Evolutionary conservation across 306 rosid genomes (phyloP).

Genomic region (Medicago arabica): DNA sequence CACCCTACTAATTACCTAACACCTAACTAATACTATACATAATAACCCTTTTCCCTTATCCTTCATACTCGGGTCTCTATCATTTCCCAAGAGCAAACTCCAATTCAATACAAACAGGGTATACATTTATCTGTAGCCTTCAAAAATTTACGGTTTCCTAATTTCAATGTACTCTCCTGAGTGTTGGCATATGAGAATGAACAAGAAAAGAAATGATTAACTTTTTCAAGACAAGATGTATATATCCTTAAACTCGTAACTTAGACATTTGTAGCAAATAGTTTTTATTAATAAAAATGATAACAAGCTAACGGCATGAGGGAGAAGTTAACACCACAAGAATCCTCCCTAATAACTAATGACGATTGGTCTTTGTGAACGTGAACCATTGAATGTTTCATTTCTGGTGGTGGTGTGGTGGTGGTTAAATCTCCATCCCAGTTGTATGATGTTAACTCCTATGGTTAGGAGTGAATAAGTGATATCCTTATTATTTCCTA

Average conservation of each 20-base stretch:
- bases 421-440: not conserved
- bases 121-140: too few relatives aligned
- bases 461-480: too few relatives aligned
- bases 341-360: not conserved
- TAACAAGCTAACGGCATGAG: not conserved
- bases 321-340: not conserved
- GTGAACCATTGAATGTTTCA: not conserved
- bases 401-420: not conserved
- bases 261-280: not conserved
- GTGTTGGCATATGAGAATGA: not conserved
- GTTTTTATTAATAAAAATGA: not conserved
- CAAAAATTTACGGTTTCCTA: too few relatives aligned
- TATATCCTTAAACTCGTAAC: not conserved
- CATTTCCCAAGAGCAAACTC: not conserved
- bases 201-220: not conserved
- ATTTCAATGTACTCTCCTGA: not conserved
- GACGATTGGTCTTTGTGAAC: not conserved
- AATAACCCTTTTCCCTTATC: too few relatives aligned
- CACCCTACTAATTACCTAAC: too few relatives aligned
- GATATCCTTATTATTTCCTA: too few relatives aligned
- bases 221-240: conserved; percentile 2
- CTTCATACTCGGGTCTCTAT: too few relatives aligned
- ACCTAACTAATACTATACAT: too few relatives aligned
- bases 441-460: not conserved
- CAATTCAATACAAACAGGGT: too few relatives aligned